Evolutionary conservation across 305 asterid species (phyloP), one percentile per base, ranked within the genome.

Genomic region (Fraxinus floribunda): DNA sequence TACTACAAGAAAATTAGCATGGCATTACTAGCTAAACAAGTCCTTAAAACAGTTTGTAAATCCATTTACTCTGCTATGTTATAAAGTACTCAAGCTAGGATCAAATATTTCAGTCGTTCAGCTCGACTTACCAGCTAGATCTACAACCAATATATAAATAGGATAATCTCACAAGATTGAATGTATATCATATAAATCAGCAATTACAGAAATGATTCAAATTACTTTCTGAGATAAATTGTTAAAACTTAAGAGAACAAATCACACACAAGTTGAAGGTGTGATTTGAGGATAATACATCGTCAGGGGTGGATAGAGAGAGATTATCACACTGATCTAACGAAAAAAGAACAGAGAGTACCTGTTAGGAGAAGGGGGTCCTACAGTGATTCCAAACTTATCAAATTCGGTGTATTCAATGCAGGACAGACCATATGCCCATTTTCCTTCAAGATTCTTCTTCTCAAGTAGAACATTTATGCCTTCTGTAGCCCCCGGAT

Each of bases 371-470:
- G 93, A 87, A 88, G 85, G 89, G 76, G 90, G 87, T 39, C 82
- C 91, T n/a, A 78, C 86, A 71, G 84, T 79, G 83, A 92, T 90
- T 57, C 98, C 98, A 90, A 92, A 96, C 89, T 93, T 94, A 86
- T 96, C 93, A 74, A 96, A 96, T 88, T 96, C 98, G 10, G 99
- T 96, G 89, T 96, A 96, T 84, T 96, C 99, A 20, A 96, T 92
- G 80, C 98, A 96, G 77, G 99, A 93, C 60, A 92, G 78, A 79
- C 99, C 99, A 89, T 91, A 96, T 79, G 92, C 86, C 99, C 99
- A 96, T 80, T 92, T 91, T 79, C 97, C 97, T 87, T 94, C 97
- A 44, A 75, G 80, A 84, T 85, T 88, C 88, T 86, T 91, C 90
- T 91, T 96, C 94, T 96, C 98, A 74, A 94, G 86, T 81, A 94